A percentile compares a stretch with the other conserved stretches of the same genome.
These are phyloP conservation scores for Coemansia sp. DNA, from an alignment of 371 early-diverging fungal species.

Conservation along the genomic window DNA sequence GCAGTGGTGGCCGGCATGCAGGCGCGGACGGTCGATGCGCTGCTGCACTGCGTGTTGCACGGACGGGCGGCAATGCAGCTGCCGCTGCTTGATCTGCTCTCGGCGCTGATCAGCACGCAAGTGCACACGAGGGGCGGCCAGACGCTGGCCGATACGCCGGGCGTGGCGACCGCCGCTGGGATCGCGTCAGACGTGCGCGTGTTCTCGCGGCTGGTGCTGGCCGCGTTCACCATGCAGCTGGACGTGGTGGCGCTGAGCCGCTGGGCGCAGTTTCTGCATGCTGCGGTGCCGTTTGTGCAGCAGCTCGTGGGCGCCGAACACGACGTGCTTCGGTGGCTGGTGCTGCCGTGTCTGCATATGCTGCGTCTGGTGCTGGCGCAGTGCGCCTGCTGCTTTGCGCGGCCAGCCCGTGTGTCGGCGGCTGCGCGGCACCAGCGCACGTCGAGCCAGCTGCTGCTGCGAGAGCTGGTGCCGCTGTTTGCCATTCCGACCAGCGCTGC, in stretches of 20 bases:
- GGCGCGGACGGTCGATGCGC: slow-evolving; percentile 17
- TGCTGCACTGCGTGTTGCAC: slow-evolving; percentile 30
- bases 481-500: slow-evolving; percentile 10
- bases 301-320: slow-evolving; percentile 6
- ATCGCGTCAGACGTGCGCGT: background rate
- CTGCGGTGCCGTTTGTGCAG: slow-evolving; percentile 22
- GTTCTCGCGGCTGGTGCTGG: slow-evolving; percentile 32
- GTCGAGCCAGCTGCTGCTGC: slow-evolving; percentile 11
- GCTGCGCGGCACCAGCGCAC: slow-evolving; percentile 4
- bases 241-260: slow-evolving; percentile 24
- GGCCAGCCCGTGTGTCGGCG: background rate
- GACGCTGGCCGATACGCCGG: background rate
- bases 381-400: slow-evolving; percentile 30
- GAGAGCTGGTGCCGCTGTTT: slow-evolving; percentile 26
- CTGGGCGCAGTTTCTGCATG: slow-evolving; percentile 25
- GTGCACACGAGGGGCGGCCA: background rate
- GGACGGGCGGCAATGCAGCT: slow-evolving; percentile 67
- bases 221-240: slow-evolving; percentile 38
- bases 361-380: slow-evolving; percentile 35
- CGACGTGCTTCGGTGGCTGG: slow-evolving; percentile 21
- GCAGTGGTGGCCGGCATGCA: slow-evolving; percentile 12
- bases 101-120: slow-evolving; percentile 54
- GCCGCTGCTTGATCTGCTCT: slow-evolving; percentile 66
- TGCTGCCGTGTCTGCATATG: slow-evolving; percentile 33
- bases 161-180: background rate